phyloP scores from a whole-genome alignment of 2,329 filamentous ascomycete genomes.

The Apiospora rasikravindrae region DNA sequence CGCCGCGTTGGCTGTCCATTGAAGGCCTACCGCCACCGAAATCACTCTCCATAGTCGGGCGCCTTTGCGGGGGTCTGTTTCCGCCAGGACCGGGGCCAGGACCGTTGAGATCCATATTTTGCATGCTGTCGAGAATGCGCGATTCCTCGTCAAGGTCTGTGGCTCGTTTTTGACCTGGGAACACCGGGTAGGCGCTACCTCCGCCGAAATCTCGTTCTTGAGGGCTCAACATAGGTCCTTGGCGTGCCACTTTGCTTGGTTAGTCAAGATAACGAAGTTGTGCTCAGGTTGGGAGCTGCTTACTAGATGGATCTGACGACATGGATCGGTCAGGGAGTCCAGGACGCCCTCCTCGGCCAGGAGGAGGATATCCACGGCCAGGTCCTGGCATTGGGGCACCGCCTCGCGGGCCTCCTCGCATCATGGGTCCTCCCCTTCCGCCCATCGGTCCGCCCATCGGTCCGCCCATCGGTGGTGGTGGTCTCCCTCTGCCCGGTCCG shows the following conservation, averaged over 20 bases:
- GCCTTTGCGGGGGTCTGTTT: constrained; percentile 40
- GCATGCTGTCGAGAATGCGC: constrained; percentile 49
- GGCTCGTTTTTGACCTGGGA: constrained; percentile 47
- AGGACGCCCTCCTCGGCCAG: constrained; percentile 46
- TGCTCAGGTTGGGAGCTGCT: constrained; percentile 21
- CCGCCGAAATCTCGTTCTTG: constrained; percentile 43
- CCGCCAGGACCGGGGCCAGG: constrained; percentile 26
- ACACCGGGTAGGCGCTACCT: constrained; percentile 46
- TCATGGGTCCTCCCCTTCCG: constrained; percentile 52
- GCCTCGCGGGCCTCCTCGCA: constrained; percentile 41
- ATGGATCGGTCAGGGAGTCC: constrained; percentile 45
- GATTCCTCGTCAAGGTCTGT: constrained; percentile 48
- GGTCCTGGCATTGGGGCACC: constrained; percentile 33
- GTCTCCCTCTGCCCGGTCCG: constrained; percentile 36
- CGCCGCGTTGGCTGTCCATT: constrained; percentile 38
- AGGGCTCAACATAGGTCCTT: constrained; percentile 32
- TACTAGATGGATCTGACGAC: constrained; percentile 44
- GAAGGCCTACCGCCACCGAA: constrained; percentile 39
- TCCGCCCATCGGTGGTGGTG: constrained; percentile 46
- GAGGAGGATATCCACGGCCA: constrained; percentile 33
- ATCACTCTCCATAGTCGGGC: constrained; percentile 40
- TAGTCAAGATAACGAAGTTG: background rate
- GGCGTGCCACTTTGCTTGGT: constrained; percentile 28
- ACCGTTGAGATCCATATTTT: constrained; percentile 45
- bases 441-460: too few relatives aligned